Conservation (phyloP, 1,139 yeast genomes). For the Pichia sp. region DNA sequence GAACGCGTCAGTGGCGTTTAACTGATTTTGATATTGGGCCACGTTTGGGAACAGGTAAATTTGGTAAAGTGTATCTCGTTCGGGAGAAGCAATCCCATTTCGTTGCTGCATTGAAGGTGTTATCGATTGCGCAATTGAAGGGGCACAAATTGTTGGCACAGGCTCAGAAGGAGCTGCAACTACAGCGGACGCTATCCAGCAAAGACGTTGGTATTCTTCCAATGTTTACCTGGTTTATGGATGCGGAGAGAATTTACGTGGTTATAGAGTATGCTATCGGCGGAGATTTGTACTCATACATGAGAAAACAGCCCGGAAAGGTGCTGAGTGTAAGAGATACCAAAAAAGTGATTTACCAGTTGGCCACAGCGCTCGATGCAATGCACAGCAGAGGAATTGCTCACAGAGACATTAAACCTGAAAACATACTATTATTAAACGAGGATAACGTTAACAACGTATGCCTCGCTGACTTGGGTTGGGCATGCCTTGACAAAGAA, state of each 20-base stretch:
- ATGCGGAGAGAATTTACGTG: constrained; percentile 68
- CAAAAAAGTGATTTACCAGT: constrained; percentile 27
- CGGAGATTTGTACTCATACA: constrained; percentile 74
- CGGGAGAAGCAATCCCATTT: constrained; percentile 67
- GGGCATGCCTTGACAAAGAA: constrained; percentile 42
- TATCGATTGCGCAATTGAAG: constrained; percentile 30
- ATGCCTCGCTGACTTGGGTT: constrained; percentile 81
- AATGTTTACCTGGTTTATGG: constrained; percentile 80
- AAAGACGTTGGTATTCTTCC: constrained; percentile 56
- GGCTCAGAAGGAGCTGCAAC: constrained; percentile 66
- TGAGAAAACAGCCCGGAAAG: constrained; percentile 30
- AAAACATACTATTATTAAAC: constrained; percentile 69
- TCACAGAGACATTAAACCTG: constrained; percentile 92
- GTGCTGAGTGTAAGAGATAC: background rate
- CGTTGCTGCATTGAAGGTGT: constrained; percentile 83
- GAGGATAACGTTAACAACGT: constrained; percentile 54
- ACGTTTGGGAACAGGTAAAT: constrained; percentile 85
- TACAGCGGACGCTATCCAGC: constrained; percentile 72
- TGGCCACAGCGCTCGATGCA: constrained; percentile 71
- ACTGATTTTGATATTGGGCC: constrained; percentile 82
- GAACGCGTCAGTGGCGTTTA: constrained; percentile 16
- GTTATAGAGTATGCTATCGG: constrained; percentile 77
- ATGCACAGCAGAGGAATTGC: constrained; percentile 70
- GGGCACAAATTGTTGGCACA: background rate
- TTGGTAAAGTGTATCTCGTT: constrained; percentile 89